Base-by-base conservation (phyloP, 169 alveolate genomes). In the Plasmodium chabaudi region DNA sequence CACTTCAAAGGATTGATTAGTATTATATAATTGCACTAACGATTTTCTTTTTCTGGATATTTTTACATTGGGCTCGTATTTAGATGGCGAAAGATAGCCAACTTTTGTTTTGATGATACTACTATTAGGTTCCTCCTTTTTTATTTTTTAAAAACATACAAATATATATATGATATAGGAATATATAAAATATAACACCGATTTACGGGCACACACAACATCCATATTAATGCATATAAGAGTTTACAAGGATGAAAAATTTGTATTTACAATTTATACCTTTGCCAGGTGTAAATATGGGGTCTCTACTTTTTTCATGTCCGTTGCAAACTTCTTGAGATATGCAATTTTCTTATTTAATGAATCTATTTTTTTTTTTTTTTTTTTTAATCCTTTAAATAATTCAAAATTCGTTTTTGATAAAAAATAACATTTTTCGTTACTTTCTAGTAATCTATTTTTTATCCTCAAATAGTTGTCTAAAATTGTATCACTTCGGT, bases 351-450 rank as follows among this genome's bases (percentile, higher is more conserved):
- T 44, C 51, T 65, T 77, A 17, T 77, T 77, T 65, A 77, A 51
- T 13, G 77, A n/a, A 19, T 77, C 61, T 47, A 77, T 77, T 63
- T 77, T 77, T 63, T 77, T 77, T 57, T 68, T 77, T 77, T 65
- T 77, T 27, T 42, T 77, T 49, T 65, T 77, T 64, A 77, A 63
- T 63, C 88, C 88, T 63, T 64, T 77, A 64, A 77, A 77, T 47
- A 77, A 65, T 77, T 77, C 70, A 5, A 77, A 69, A 5, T 77
- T 77, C 15, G 88, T 77, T 53, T 77, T 77, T 9, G 88, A 77
- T 77, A 77, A 64, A 77, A 77, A 63, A 63, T 63, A 77, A 57
- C 88, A 77, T 23, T 64, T 77, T 69, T 77, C 88, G 17, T 77
- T 77, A 42, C 88, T 77, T 51, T 77, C 88, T 23, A 77, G 57